These are phyloP conservation scores for Termitomyces sp. DNA, from an alignment of 768 basidiomycete species.

Conservation along the genomic window DNA sequence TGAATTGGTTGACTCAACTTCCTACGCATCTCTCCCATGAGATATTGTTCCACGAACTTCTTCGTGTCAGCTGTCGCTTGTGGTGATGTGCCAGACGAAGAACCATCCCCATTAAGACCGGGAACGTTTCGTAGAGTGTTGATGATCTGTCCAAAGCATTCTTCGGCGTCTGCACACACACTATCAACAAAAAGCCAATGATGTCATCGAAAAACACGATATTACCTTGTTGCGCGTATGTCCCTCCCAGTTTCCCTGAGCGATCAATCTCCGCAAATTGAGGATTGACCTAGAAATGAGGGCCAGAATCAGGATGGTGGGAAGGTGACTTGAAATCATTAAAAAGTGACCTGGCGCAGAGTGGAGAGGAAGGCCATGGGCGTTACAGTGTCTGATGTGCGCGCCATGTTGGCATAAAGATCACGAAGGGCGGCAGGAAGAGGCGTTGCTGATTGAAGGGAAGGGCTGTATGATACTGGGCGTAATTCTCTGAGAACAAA, in stretches of 20 bases:
- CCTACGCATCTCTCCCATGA: slow-evolving; percentile 74
- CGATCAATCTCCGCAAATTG: slow-evolving; percentile 81
- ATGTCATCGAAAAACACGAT: slow-evolving; percentile 20
- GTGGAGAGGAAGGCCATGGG: slow-evolving; percentile 64
- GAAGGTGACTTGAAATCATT: not conserved
- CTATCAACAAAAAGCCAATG: not conserved
- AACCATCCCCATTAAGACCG: slow-evolving; percentile 23
- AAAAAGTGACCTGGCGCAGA: slow-evolving; percentile 46
- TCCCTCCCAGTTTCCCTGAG: slow-evolving; percentile 26
- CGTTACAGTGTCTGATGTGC: slow-evolving; percentile 69
- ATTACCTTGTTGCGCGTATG: slow-evolving; percentile 76
- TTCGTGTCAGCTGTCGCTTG: slow-evolving; percentile 27
- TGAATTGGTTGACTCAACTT: slow-evolving; percentile 33
- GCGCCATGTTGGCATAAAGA: slow-evolving; percentile 67
- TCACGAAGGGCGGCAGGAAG: slow-evolving; percentile 53
- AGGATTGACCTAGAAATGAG: slow-evolving; percentile 51
- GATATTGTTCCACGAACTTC: slow-evolving; percentile 74
- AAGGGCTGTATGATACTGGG: slow-evolving; percentile 19
- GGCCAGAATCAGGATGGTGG: not conserved
- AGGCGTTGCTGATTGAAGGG: slow-evolving; percentile 33
- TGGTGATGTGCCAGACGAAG: slow-evolving; percentile 13
- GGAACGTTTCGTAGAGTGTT: slow-evolving; percentile 70
- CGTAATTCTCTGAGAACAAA: not conserved
- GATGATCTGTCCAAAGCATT: slow-evolving; percentile 77
- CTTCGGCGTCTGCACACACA: slow-evolving; percentile 80